phyloP scores from a whole-genome alignment of 208 protist genomes.

The Entamoeba histolytica region DNA sequence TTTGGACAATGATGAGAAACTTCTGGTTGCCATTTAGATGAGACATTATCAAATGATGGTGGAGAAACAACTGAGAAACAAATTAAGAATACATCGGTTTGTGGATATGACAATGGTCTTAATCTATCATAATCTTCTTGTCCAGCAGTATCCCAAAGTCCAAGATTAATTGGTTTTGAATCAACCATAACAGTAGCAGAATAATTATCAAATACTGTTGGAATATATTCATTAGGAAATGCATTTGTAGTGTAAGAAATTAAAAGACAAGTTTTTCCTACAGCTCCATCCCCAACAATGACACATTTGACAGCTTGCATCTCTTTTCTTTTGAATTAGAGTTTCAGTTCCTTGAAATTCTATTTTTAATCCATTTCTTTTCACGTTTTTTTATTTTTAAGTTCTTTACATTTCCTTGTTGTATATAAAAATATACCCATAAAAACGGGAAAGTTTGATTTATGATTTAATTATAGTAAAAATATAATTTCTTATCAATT shows the following conservation, averaged over 20 bases:
- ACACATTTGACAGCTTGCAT: constrained; percentile 3
- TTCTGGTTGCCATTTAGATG: constrained; percentile 32
- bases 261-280: constrained; percentile 19
- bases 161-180: neutral
- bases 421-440: neutral
- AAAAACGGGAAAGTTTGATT: neutral
- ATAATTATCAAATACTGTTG: constrained; percentile 36
- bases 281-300: constrained; percentile 19
- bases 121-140: constrained; percentile 42
- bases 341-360: neutral
- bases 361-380: neutral
- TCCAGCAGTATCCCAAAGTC: constrained; percentile 32
- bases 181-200: constrained; percentile 11
- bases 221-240: too few species aligned
- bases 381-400: neutral
- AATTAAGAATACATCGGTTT: constrained; percentile 44
- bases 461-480: neutral
- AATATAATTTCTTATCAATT: too few species aligned
- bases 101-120: constrained; percentile 38
- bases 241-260: neutral
- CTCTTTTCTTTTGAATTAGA: neutral
- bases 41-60: constrained; percentile 47
- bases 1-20: constrained; percentile 11
- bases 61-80: constrained; percentile 49
- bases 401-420: neutral